Conservation (phyloP, 2,329 filamentous ascomycete genomes). For the Dactylonectria macrodidyma region DNA sequence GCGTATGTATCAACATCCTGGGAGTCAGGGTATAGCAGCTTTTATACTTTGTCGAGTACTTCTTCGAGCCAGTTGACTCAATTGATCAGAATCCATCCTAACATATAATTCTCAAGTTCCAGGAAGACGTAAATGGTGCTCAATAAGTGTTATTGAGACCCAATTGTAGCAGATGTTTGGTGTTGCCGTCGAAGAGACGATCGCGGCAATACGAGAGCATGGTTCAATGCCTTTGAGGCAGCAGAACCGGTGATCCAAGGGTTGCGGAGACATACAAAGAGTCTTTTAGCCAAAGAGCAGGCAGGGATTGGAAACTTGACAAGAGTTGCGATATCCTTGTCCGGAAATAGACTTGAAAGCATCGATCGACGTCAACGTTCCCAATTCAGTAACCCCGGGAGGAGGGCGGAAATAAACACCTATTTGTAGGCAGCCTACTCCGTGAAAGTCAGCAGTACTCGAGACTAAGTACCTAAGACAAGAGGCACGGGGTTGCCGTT, state of each 20-base stretch:
- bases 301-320: conserved; percentile 1
- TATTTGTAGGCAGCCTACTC: conserved; percentile 2
- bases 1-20: not conserved
- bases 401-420: conserved; percentile 25
- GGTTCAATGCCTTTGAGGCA: not conserved
- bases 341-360: conserved; percentile 22
- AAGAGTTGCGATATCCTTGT: conserved; percentile 13
- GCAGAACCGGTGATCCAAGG: not conserved
- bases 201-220: not conserved
- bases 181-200: not conserved
- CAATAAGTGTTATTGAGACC: conserved; percentile 11
- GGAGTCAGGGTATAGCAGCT: no score
- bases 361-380: conserved; percentile 19
- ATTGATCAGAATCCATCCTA: not conserved
- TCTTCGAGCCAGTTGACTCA: not conserved
- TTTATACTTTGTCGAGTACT: conserved; percentile 8
- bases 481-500: conserved; percentile 31
- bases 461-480: not conserved
- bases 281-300: not conserved
- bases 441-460: not conserved
- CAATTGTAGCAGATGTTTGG: not conserved
- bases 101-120: not conserved
- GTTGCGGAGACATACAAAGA: conserved; percentile 7
- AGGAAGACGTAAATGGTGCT: not conserved
- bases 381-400: conserved; percentile 10